Evolutionary conservation across 441 rosid genomes (phyloP), one percentile per base, ranked within the genome.

Genomic region (Aquilaria agallochum): DNA sequence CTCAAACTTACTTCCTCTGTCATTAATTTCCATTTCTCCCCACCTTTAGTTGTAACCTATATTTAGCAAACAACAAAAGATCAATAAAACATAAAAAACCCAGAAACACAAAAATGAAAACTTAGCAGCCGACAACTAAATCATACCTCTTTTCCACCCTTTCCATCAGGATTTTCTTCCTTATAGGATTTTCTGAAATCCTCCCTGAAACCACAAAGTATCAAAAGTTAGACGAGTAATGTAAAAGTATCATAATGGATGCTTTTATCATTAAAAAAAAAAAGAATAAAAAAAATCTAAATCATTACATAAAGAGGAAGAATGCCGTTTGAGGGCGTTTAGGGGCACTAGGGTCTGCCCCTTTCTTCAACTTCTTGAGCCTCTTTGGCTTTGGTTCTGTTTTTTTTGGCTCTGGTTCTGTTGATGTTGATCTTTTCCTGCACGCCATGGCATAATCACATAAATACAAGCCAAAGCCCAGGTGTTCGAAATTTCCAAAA

Each of bases 301-400:
- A 48, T 31, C 4, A 63, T 69, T 80, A 89, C 94, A 95, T 75
- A 86, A 89, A 95, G 64, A 91, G 27, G 47, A 91, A 89, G 83
- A 91, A 95, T 7, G 94, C 96, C 1, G 96, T 86, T 50, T 84
- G 84, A 65, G 99, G 96, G 52, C 95, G 91, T 58, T 92, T 92
- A 8, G 88, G 81, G 67, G 70, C 78, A 71, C 76, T 86, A 1
- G 87, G 72, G 66, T 72, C 71, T 49, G 66, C 69, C 44, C 51
- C 72, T 74, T 74, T 82, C 80, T 84, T 79, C 53, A 58, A 68
- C 62, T 78, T 83, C 67, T 75, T 84, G 3, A 80, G 62, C 70
- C 73, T 92, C 87, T 83, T 95, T 4, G 87, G 31, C 72, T 85
- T 86, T 8, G 96, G 89, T 30, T 83, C 96, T 36, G 3, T 20